Conservation (phyloP, 1,284 basidiomycete species). For the Moesziomyces parantarcticus region DNA sequence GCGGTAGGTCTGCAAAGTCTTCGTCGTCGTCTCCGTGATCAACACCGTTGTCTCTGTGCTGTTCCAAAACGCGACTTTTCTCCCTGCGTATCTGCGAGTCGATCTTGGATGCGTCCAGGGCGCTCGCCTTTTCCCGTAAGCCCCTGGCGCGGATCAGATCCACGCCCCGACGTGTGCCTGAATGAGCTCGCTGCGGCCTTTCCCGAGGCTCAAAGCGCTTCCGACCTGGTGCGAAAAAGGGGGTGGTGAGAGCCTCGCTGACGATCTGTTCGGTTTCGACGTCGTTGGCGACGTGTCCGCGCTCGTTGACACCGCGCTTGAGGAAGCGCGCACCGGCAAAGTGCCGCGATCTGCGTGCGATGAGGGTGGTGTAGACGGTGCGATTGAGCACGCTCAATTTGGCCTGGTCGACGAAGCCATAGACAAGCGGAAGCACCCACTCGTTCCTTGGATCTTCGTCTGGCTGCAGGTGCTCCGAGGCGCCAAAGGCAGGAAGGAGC, state of each 20-base stretch:
- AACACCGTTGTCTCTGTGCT: not conserved
- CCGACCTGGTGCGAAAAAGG: conserved; percentile 60
- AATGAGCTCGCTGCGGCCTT: conserved; percentile 3
- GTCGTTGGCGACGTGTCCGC: conserved; percentile 96
- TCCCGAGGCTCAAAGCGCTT: conserved; percentile 23
- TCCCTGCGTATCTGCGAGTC: too few species aligned
- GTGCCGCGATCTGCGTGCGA: conserved; percentile 91
- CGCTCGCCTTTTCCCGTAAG: conserved; percentile 30
- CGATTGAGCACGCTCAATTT: conserved; percentile 91
- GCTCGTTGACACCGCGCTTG: conserved; percentile 90
- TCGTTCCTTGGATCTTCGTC: conserved; percentile 69
- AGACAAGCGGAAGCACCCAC: conserved; percentile 92
- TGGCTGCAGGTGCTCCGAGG: conserved; percentile 38
- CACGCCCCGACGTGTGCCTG: conserved; percentile 7
- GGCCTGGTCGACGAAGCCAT: conserved; percentile 97
- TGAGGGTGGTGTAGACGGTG: conserved; percentile 90
- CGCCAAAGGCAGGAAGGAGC: conserved; percentile 74
- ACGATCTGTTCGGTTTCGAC: conserved; percentile 99
- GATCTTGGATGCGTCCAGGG: not conserved
- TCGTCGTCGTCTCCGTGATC: conserved; percentile 9
- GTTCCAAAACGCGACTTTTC: not conserved
- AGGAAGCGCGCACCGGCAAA: conserved; percentile 96
- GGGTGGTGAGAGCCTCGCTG: conserved; percentile 85
- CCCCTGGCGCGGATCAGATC: conserved; percentile 27
- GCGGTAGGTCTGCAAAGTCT: conserved; percentile 21